Percentiles rank a stretch among this genome's conserved stretches.
phyloP scores from a whole-genome alignment of 768 basidiomycete genomes.

The Leccinellum luteum region DNA sequence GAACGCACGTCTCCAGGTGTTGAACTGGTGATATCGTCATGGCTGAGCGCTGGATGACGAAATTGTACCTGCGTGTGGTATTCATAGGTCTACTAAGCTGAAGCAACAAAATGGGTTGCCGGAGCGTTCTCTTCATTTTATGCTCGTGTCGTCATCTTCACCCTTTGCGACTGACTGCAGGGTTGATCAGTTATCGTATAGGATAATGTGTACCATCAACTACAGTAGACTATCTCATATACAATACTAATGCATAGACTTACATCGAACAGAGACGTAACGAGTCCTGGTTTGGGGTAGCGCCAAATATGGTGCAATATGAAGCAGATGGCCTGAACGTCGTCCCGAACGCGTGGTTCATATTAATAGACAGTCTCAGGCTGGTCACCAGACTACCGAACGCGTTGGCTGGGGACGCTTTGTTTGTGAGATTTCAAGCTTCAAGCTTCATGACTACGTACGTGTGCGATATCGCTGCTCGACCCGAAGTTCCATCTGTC shows the following conservation, averaged over 20 bases:
- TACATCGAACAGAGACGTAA: conserved; percentile 48
- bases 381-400: too few relatives aligned
- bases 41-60: background rate
- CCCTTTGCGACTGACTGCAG: background rate
- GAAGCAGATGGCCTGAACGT: conserved; percentile 47
- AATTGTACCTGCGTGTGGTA: background rate
- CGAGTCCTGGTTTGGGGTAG: conserved; percentile 46
- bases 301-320: conserved; percentile 52
- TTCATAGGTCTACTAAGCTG: background rate
- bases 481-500: conserved; percentile 41
- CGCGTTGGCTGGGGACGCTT: conserved; percentile 21
- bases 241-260: too few relatives aligned
- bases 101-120: background rate
- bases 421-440: conserved; percentile 30
- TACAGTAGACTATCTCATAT: too few relatives aligned
- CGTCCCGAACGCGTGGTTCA: too few relatives aligned
- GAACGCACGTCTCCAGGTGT: conserved; percentile 3
- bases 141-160: background rate
- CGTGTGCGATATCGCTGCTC: conserved; percentile 50
- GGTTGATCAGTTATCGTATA: background rate
- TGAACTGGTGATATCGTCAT: conserved; percentile 6
- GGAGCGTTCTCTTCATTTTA: background rate
- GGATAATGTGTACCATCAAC: background rate
- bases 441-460: conserved; percentile 41
- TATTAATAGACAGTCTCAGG: too few relatives aligned